Evolutionary conservation across 495 filamentous ascomycete genomes (phyloP).

Genomic region (Cairneyella variabilis): DNA sequence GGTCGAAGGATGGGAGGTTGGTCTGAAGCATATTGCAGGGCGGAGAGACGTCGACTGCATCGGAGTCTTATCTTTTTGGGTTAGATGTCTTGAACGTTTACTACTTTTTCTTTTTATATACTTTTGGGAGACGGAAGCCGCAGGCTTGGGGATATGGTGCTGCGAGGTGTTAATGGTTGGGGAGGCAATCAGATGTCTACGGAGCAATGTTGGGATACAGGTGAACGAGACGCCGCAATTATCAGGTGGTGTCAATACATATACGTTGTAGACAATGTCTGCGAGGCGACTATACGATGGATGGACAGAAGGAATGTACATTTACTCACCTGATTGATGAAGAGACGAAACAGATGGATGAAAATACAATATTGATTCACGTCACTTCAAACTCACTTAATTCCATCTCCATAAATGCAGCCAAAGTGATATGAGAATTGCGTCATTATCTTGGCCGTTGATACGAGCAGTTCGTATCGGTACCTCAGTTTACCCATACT

Average conservation of each 20-base stretch:
- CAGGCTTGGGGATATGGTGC: not conserved
- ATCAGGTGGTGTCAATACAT: not conserved
- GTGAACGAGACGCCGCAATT: not conserved
- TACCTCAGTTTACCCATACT: too few relatives aligned
- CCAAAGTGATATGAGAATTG: too few relatives aligned
- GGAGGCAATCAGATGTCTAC: too few relatives aligned
- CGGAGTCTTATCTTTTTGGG: slow-evolving; percentile 14
- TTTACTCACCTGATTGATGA: too few relatives aligned
- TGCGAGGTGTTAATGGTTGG: not conserved
- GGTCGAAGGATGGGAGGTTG: slow-evolving; percentile 2
- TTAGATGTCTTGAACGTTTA: slow-evolving; percentile 6
- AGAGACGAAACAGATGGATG: too few relatives aligned
- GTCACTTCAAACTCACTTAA: too few relatives aligned
- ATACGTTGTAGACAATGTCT: not conserved
- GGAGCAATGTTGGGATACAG: too few relatives aligned
- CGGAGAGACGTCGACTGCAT: slow-evolving; percentile 13
- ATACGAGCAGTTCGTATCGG: too few relatives aligned
- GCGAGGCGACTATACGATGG: not conserved
- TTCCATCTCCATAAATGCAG: too few relatives aligned
- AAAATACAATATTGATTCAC: too few relatives aligned
- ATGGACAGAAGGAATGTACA: not conserved
- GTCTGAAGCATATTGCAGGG: slow-evolving; percentile 16
- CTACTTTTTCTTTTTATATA: not conserved
- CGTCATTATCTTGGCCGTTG: too few relatives aligned
- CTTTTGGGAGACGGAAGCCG: not conserved